Evolutionary conservation across 768 basidiomycete genomes (phyloP).

Genomic region (Suillus occidentalis): DNA sequence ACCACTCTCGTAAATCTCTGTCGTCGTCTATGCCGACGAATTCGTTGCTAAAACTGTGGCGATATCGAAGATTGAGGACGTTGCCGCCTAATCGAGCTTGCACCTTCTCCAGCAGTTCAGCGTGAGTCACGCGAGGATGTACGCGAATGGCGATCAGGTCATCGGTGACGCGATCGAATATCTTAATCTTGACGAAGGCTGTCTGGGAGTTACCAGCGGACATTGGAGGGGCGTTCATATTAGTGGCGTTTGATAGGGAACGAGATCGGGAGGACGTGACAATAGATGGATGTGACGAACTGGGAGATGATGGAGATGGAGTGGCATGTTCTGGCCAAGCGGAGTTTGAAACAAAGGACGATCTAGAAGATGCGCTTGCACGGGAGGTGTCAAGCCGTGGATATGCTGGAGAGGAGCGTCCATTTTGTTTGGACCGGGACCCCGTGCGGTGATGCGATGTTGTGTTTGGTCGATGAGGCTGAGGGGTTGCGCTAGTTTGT

Average conservation of each 20-base stretch:
- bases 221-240: conserved; percentile 66
- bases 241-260: conserved; percentile 55
- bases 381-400: conserved; percentile 23
- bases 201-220: conserved; percentile 77
- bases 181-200: conserved; percentile 97
- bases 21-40: conserved; percentile 66
- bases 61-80: conserved; percentile 68
- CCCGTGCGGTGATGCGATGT: conserved; percentile 40
- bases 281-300: conserved; percentile 52
- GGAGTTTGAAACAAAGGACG: conserved; percentile 22
- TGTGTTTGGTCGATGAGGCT: conserved; percentile 50
- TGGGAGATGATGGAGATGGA: conserved; percentile 49
- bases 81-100: conserved; percentile 80
- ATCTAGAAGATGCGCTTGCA: conserved; percentile 30
- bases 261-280: conserved; percentile 50
- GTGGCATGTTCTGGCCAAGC: conserved; percentile 32
- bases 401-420: conserved; percentile 33
- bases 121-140: conserved; percentile 85
- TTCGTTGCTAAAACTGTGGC: conserved; percentile 65
- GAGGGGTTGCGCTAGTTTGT: conserved; percentile 24
- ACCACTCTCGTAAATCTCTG: conserved; percentile 66
- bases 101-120: conserved; percentile 90
- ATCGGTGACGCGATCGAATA: conserved; percentile 90
- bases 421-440: conserved; percentile 32
- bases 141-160: conserved; percentile 97